Conservation (phyloP, 257 asterid species). For the Solanum pennellii region DNA sequence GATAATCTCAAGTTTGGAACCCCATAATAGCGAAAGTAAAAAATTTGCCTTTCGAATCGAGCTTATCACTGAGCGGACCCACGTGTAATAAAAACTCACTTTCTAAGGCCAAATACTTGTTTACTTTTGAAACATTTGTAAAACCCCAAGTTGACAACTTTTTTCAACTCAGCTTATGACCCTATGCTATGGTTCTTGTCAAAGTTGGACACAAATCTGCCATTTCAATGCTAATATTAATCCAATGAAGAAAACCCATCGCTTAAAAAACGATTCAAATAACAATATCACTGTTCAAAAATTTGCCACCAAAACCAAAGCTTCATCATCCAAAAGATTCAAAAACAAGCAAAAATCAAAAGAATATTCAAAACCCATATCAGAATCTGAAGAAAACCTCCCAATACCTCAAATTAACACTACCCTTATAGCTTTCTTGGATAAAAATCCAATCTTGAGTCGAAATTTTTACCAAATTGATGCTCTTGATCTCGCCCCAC, state of each 20-base stretch:
- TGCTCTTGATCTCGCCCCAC: conserved; percentile 96
- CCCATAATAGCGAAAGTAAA: fast-evolving
- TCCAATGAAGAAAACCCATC: conserved; percentile 18
- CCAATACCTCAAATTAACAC: neutral
- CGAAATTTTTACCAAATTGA: conserved; percentile 71
- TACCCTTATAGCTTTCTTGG: conserved; percentile 13
- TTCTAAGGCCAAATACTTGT: too few species aligned
- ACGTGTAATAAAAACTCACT: too few species aligned
- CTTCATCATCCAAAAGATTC: conserved; percentile 6
- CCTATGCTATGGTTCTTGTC: neutral
- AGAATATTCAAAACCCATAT: conserved; percentile 1
- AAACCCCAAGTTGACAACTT: too few species aligned
- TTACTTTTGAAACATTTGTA: too few species aligned
- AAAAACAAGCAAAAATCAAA: conserved; percentile 8
- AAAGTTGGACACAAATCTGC: neutral
- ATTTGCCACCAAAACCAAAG: neutral
- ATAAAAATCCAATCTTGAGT: conserved; percentile 31
- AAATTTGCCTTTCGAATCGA: too few species aligned
- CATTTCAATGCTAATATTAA: conserved; percentile 6
- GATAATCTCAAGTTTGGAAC: too few species aligned
- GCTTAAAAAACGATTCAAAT: conserved; percentile 3
- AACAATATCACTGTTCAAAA: conserved; percentile 3
- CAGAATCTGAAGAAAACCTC: neutral
- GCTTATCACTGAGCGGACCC: too few species aligned
- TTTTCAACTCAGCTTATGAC: neutral